Percentiles rank a stretch among this genome's conserved stretches.
phyloP scores from a whole-genome alignment of 2,329 filamentous ascomycete species.

The Aciculosporium take region DNA sequence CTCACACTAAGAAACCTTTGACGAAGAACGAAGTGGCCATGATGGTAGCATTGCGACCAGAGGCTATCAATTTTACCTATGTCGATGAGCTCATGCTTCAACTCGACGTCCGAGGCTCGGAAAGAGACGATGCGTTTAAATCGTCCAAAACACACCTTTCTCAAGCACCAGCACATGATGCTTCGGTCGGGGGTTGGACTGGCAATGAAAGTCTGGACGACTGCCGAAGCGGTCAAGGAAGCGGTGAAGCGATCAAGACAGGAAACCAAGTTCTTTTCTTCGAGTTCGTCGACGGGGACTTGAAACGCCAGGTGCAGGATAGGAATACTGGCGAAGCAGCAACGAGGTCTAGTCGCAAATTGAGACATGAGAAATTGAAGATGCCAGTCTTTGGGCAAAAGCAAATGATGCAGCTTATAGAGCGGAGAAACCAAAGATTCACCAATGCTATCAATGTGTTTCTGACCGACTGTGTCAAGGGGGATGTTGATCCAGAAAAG shows the following conservation, averaged over 20 bases:
- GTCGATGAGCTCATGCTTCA: slow-evolving; percentile 75
- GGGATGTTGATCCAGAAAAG: slow-evolving; percentile 52
- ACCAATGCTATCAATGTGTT: slow-evolving; percentile 61
- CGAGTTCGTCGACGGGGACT: slow-evolving; percentile 81
- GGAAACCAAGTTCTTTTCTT: slow-evolving; percentile 67
- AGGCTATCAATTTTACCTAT: slow-evolving; percentile 69
- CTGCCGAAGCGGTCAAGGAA: slow-evolving; percentile 4
- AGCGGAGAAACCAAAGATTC: slow-evolving; percentile 80
- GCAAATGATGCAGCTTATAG: slow-evolving; percentile 78
- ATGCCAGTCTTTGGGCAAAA: slow-evolving; percentile 90
- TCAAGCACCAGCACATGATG: slow-evolving; percentile 36
- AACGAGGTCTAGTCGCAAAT: slow-evolving; percentile 50
- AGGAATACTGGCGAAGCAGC: slow-evolving; percentile 60
- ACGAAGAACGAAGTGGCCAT: slow-evolving; percentile 66
- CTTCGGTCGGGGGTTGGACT: slow-evolving; percentile 41
- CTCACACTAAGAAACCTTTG: slow-evolving; percentile 59
- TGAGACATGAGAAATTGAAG: slow-evolving; percentile 67
- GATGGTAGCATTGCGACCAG: slow-evolving; percentile 64
- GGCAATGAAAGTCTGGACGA: slow-evolving; percentile 30
- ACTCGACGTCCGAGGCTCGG: slow-evolving; percentile 58
- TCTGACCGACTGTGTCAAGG: slow-evolving; percentile 55
- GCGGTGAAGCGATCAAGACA: slow-evolving; percentile 9
- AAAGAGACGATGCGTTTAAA: slow-evolving; percentile 50
- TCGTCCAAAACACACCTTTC: slow-evolving; percentile 29
- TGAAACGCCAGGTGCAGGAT: slow-evolving; percentile 64